Percentiles rank a stretch among this genome's conserved stretches.
Evolutionary conservation across 768 basidiomycete genomes (phyloP).

Genomic region (Leccinum subgranulosum): DNA sequence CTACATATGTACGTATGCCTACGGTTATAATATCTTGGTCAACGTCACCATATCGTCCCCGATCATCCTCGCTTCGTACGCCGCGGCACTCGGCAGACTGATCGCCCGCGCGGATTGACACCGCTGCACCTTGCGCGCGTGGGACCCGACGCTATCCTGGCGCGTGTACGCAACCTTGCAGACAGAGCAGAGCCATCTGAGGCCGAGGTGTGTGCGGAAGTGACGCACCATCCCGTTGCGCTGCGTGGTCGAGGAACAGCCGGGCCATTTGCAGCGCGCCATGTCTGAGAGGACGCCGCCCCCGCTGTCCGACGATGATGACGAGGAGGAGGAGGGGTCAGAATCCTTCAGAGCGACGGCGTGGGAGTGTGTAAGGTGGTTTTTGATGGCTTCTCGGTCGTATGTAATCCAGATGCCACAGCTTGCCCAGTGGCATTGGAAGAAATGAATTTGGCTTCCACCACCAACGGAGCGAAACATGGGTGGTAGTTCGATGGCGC

Average conservation of each 20-base stretch:
- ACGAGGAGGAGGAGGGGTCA: not conserved
- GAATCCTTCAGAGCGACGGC: not conserved
- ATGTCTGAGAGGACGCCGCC: not conserved
- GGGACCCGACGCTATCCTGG: conserved; percentile 13
- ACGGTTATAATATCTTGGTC: conserved; percentile 12
- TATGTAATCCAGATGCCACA: conserved; percentile 21
- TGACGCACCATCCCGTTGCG: conserved; percentile 15
- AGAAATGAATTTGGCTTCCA: conserved; percentile 5
- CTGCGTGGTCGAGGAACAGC: conserved; percentile 6
- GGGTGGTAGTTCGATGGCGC: conserved; percentile 7
- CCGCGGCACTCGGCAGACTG: conserved; percentile 15
- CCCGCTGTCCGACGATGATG: not conserved
- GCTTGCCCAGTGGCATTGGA: conserved; percentile 14
- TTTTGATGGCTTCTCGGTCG: conserved; percentile 9
- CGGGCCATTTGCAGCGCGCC: conserved; percentile 11
- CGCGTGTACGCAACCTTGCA: conserved; percentile 14
- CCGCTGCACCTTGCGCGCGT: not conserved
- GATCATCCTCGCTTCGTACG: conserved; percentile 5
- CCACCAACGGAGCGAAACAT: not conserved
- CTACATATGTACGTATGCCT: not conserved
- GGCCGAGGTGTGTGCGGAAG: conserved; percentile 11
- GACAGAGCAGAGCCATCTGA: conserved; percentile 19
- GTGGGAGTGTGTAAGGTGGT: conserved; percentile 13
- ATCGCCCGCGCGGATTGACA: conserved; percentile 4
- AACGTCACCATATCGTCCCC: conserved; percentile 13